phyloP scores from a whole-genome alignment of 2,329 filamentous ascomycete genomes.

The Neonectria hederae region DNA sequence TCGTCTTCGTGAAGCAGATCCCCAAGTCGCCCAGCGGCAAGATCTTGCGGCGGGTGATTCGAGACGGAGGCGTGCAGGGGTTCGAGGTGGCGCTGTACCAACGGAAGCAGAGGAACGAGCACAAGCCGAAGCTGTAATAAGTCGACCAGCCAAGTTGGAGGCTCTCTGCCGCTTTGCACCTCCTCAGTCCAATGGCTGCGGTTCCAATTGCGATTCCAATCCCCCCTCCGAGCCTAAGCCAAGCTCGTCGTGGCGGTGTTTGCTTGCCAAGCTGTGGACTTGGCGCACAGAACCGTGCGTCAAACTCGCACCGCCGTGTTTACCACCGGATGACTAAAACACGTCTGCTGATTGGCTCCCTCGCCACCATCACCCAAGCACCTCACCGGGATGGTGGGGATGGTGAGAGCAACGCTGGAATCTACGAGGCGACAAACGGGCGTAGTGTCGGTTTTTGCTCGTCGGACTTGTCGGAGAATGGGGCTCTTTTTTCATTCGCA shows the following conservation, averaged over 20 bases:
- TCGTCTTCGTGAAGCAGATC: conserved; percentile 73
- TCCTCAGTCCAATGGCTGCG: background rate
- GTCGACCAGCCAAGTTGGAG: no score
- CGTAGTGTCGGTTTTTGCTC: background rate
- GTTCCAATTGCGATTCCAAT: no score
- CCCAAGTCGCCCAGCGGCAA: conserved; percentile 74
- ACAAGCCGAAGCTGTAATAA: conserved; percentile 16
- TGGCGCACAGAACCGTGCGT: background rate
- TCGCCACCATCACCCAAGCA: conserved; percentile 30
- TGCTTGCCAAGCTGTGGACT: background rate
- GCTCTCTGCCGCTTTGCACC: no score
- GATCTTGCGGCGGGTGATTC: conserved; percentile 56
- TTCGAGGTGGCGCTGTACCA: conserved; percentile 42
- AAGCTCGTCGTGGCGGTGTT: background rate
- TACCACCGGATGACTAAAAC: conserved; percentile 48
- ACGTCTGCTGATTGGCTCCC: conserved; percentile 42
- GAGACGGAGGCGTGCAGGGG: conserved; percentile 51
- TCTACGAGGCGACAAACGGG: background rate
- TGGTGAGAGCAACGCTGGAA: background rate
- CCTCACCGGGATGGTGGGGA: background rate
- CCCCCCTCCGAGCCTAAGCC: background rate
- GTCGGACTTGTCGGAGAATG: conserved; percentile 14
- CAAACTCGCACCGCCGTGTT: conserved; percentile 2
- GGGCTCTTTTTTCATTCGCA: conserved; percentile 24
- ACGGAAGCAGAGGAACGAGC: conserved; percentile 32